Evolutionary conservation across 2,329 filamentous ascomycete genomes (phyloP).

Genomic region (Albophoma yamanashiensis): DNA sequence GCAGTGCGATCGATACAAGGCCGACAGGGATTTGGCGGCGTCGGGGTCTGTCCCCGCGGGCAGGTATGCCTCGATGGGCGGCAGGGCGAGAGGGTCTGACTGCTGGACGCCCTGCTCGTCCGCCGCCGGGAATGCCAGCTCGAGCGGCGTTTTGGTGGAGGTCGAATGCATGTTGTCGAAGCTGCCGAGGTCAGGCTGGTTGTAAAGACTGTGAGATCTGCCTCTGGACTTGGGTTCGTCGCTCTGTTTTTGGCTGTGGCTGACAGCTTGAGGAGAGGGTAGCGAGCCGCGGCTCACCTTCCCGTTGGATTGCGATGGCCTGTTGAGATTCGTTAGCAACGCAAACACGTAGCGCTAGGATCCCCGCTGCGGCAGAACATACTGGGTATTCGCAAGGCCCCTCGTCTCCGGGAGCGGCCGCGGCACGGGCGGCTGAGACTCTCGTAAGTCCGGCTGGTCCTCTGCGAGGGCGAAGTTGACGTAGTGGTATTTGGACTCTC

Average conservation of each 20-base stretch:
- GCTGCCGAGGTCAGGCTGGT: slow-evolving; percentile 43
- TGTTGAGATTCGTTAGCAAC: slow-evolving; percentile 18
- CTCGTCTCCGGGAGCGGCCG: slow-evolving; percentile 37
- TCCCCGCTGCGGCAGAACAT: slow-evolving; percentile 11
- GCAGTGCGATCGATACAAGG: slow-evolving; percentile 87
- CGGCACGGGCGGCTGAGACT: slow-evolving; percentile 33
- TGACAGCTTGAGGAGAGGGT: slow-evolving; percentile 17
- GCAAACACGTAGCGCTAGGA: neutral
- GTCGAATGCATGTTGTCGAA: slow-evolving; percentile 49
- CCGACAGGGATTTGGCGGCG: slow-evolving; percentile 73
- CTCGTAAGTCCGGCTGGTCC: slow-evolving; percentile 38
- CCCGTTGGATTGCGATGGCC: slow-evolving; percentile 19
- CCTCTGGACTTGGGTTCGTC: slow-evolving; percentile 6
- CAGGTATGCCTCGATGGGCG: slow-evolving; percentile 73
- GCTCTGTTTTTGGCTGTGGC: slow-evolving; percentile 7
- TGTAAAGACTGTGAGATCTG: slow-evolving; percentile 41
- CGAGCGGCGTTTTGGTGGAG: slow-evolving; percentile 45
- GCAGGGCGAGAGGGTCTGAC: slow-evolving; percentile 66
- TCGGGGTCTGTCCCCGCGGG: slow-evolving; percentile 76
- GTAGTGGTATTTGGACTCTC: slow-evolving; percentile 98
- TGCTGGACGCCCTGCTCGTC: slow-evolving; percentile 41
- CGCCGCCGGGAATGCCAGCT: slow-evolving; percentile 50
- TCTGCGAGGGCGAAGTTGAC: slow-evolving; percentile 54
- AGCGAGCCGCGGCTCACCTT: slow-evolving; percentile 14
- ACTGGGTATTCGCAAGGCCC: slow-evolving; percentile 40